phyloP scores from a whole-genome alignment of 805 yeast species.

The Yarrowia bubula region DNA sequence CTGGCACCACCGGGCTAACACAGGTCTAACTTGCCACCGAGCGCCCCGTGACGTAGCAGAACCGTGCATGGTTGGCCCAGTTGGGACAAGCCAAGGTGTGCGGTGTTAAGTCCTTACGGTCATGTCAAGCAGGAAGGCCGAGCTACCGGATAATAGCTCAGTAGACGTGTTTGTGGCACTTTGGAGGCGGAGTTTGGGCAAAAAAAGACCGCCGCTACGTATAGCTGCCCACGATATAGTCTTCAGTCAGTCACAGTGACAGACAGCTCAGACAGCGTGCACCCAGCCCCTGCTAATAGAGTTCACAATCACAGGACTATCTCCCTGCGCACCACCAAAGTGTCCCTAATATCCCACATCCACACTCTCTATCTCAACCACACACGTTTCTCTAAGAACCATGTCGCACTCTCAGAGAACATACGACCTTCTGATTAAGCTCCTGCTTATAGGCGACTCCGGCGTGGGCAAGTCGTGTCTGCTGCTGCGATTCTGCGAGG shows the following conservation, averaged over 20 bases:
- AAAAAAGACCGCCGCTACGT: no score
- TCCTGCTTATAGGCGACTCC: conserved; percentile 90
- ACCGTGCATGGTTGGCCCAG: background rate
- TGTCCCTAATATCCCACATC: background rate
- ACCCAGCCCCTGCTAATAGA: conserved; percentile 6
- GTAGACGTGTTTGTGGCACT: background rate
- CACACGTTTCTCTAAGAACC: background rate
- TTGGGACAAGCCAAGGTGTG: conserved; percentile 2
- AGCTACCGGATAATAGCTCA: background rate
- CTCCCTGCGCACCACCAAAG: conserved; percentile 6
- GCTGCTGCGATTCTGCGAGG: conserved; percentile 88
- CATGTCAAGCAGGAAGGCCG: no score
- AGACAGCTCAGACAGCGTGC: background rate
- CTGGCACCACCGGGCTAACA: no score
- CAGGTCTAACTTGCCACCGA: background rate
- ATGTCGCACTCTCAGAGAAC: conserved; percentile 38
- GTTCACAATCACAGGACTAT: conserved; percentile 23
- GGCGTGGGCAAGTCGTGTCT: conserved; percentile 64
- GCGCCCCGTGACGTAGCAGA: conserved; percentile 3
- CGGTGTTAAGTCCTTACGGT: background rate
- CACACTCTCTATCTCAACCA: background rate
- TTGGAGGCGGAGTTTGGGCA: background rate
- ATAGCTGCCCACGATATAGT: no score
- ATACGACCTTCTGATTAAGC: conserved; percentile 87
- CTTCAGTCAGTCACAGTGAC: no score